Base-by-base conservation (phyloP, 2,329 filamentous ascomycete species). In the Monilinia fructigena region DNA sequence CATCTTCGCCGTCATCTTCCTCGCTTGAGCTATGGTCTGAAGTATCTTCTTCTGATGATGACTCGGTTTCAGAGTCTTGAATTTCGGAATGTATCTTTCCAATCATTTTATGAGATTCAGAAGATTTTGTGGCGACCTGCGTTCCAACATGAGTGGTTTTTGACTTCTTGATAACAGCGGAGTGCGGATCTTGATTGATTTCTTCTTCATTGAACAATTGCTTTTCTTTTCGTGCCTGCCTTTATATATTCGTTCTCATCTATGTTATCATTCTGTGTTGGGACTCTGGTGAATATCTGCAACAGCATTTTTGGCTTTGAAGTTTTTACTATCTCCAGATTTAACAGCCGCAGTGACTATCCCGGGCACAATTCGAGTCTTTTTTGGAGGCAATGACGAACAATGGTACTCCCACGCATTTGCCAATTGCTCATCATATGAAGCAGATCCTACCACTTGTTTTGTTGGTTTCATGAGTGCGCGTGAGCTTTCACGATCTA, bases 41-140 rank as follows among this genome's bases (percentile, higher is more conserved):
- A 40, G 14, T 50, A 23, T 61, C 28, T 14, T 61, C 58, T 61
- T 50, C 45, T 14, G 58, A 50, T 38, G 47, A 26, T 38, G 47
- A 26, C 7, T 61, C 58, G 8, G 45, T 26, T 1, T 38, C 28
- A 18, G 58, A 38, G 38, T 61, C n/a, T 48, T 60, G 56, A 3
- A 50, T 35, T 23, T 18, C 31, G 20, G 56, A 35, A 0, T 28
- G 12, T 20, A n/a, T 23, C 2, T 50, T 50, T 18, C 42, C 56
- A 38, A 5, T 7, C 5, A 16, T 28, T n/a, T 50, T 50, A 5
- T 48, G 18, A 6, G 45, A 35, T 26, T 6, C 45, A 12, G 42
- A 18, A 50, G 14, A 16, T 23, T 26, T 38, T 20, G 11, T 26
- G 28, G 7, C 16, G n/a, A 11, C 8, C 20, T 60, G 10, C 12